A percentile compares a stretch with the other conserved stretches of the same genome.
Conservation (phyloP, 2,329 filamentous ascomycete genomes). For the Tolypocladium ovalisporum region DNA sequence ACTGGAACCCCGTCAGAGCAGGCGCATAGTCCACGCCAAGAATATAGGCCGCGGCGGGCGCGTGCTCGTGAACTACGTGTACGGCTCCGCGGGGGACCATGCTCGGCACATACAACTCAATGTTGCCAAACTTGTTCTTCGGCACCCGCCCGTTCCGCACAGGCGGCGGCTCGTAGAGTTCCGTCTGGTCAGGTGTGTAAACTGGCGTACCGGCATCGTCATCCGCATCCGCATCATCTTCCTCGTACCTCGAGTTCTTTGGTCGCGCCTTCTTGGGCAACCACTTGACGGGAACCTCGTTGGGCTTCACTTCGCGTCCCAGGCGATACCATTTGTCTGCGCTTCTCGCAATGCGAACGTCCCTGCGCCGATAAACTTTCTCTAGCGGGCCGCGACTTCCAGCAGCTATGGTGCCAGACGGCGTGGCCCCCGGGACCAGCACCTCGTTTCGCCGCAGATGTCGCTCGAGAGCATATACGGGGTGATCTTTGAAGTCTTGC, state of each 20-base stretch:
- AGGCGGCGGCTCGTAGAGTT: slow-evolving; percentile 63
- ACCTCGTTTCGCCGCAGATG: slow-evolving; percentile 80
- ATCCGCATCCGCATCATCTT: slow-evolving; percentile 16
- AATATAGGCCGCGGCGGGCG: slow-evolving; percentile 60
- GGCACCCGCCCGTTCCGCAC: slow-evolving; percentile 68
- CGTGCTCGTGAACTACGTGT: slow-evolving; percentile 53
- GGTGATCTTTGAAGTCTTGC: slow-evolving; percentile 79
- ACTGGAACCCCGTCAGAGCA: slow-evolving; percentile 82
- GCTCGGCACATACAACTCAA: slow-evolving; percentile 82
- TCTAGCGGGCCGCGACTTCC: slow-evolving; percentile 56
- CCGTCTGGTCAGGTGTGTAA: slow-evolving; percentile 55
- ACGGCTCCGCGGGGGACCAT: slow-evolving; percentile 81
- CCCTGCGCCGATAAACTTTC: slow-evolving; percentile 68
- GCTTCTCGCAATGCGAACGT: slow-evolving; percentile 69
- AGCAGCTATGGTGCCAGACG: slow-evolving; percentile 67
- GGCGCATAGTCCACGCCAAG: slow-evolving; percentile 79
- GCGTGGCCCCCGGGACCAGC: slow-evolving; percentile 55
- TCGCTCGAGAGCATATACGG: slow-evolving; percentile 71
- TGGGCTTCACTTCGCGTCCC: slow-evolving; percentile 65
- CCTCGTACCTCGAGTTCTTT: slow-evolving; percentile 11
- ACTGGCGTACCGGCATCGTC: slow-evolving; percentile 39
- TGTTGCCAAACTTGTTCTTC: slow-evolving; percentile 87
- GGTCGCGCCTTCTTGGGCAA: slow-evolving; percentile 37
- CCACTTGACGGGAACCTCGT: slow-evolving; percentile 76
- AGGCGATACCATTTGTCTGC: slow-evolving; percentile 86